A percentile compares a stretch with the other conserved stretches of the same genome.
These are phyloP conservation scores for Trichosporon ovoides DNA, from an alignment of 1,284 basidiomycete species.

Conservation along the genomic window DNA sequence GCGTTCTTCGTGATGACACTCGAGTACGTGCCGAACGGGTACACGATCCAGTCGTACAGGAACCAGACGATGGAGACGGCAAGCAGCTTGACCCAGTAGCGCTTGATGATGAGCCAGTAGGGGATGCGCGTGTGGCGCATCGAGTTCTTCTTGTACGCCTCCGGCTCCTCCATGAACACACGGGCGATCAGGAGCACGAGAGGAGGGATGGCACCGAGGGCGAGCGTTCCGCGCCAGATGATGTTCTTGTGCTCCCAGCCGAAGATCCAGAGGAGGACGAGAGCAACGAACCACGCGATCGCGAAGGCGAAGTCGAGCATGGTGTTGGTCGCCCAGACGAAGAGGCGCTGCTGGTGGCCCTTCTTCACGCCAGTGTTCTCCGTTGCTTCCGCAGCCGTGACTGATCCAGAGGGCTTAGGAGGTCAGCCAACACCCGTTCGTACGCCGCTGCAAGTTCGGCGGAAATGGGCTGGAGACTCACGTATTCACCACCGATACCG, in stretches of 20 bases:
- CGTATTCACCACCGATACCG: slow-evolving; percentile 78
- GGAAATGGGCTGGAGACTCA: too few relatives aligned
- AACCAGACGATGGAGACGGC: slow-evolving; percentile 55
- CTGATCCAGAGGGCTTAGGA: slow-evolving; percentile 59
- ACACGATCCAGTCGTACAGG: slow-evolving; percentile 55
- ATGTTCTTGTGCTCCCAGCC: slow-evolving; percentile 58
- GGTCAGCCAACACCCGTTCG: too few relatives aligned
- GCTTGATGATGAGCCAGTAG: slow-evolving; percentile 69
- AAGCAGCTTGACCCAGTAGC: slow-evolving; percentile 54
- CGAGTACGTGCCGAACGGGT: slow-evolving; percentile 62
- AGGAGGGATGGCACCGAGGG: slow-evolving; percentile 78
- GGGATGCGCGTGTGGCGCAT: slow-evolving; percentile 62
- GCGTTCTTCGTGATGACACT: slow-evolving; percentile 53
- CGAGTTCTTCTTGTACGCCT: slow-evolving; percentile 49
- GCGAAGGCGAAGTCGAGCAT: slow-evolving; percentile 41
- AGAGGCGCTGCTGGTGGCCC: slow-evolving; percentile 75
- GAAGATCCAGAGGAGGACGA: slow-evolving; percentile 82
- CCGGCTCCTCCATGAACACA: slow-evolving; percentile 69
- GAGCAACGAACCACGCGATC: slow-evolving; percentile 71
- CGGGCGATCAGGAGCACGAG: slow-evolving; percentile 76
- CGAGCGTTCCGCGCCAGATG: slow-evolving; percentile 83
- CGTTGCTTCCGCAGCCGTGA: slow-evolving; percentile 74
- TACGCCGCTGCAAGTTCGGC: too few relatives aligned
- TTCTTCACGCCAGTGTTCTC: slow-evolving; percentile 67
- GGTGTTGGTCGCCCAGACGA: slow-evolving; percentile 52